phyloP scores from a whole-genome alignment of 2,329 filamentous ascomycete genomes.

The Aspergillus pseudonomiae region DNA sequence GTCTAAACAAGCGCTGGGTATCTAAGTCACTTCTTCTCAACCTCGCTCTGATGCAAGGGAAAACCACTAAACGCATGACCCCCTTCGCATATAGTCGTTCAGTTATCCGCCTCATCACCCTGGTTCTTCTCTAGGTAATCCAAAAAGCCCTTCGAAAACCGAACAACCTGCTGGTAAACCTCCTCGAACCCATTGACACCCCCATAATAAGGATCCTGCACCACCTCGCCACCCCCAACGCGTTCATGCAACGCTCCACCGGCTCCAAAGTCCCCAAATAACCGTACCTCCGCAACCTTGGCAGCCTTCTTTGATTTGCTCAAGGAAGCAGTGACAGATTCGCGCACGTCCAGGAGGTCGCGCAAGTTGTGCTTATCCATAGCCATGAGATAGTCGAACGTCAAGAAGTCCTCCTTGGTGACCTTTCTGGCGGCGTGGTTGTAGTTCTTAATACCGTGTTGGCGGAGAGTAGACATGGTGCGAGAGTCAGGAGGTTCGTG shows the following conservation, averaged over 20 bases:
- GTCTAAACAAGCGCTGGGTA: constrained; percentile 25
- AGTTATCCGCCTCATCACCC: constrained; percentile 12
- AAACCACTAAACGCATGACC: constrained; percentile 1
- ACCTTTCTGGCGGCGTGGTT: constrained; percentile 77
- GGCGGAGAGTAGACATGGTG: constrained; percentile 76
- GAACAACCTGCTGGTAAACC: constrained; percentile 80
- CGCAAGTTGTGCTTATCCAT: constrained; percentile 87
- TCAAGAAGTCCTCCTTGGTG: constrained; percentile 70
- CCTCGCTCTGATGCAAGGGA: not conserved
- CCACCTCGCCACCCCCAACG: constrained; percentile 63
- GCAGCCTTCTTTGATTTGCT: constrained; percentile 43
- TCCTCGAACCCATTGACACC: constrained; percentile 76
- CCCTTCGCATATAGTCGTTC: not conserved
- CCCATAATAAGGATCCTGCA: constrained; percentile 93
- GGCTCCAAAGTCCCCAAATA: constrained; percentile 83
- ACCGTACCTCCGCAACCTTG: constrained; percentile 62
- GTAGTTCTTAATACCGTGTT: constrained; percentile 77
- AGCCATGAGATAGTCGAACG: constrained; percentile 90
- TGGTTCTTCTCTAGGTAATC: constrained; percentile 53
- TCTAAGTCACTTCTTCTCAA: constrained; percentile 12
- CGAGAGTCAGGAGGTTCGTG: constrained; percentile 77
- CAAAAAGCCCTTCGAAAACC: constrained; percentile 78
- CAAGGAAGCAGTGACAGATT: constrained; percentile 52
- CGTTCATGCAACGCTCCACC: constrained; percentile 46
- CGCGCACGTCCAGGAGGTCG: constrained; percentile 65